Base-by-base conservation (phyloP, 345 rosid species). In the Eucalyptus grandis region DNA sequence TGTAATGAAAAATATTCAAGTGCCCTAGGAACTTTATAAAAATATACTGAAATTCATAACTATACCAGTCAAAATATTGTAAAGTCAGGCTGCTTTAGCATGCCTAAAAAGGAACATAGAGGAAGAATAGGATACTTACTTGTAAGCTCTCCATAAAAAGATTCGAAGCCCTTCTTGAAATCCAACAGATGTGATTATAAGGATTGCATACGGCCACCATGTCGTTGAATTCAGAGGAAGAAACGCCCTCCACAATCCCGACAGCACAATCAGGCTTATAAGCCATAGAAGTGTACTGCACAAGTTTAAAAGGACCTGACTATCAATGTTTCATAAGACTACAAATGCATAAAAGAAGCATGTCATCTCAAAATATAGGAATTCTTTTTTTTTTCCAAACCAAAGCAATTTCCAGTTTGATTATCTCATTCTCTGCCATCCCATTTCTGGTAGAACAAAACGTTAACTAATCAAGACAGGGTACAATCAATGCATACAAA, bases 261-360 rank as follows among this genome's bases (percentile, higher is more conserved):
- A 96, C 83, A 97, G 93, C 91, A 94, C 90, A 86, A 98, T 97
- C 88, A 98, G 92, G 89, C 98, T 96, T 91, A 96, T 94, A 83
- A 98, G 97, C 99, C 99, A 98, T 69, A 98, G 89, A 89, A 97
- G 94, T n/a, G 97, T 94, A 92, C 99, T 97, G 92, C 95, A 91
- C 16, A 53, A 88, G 90, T 30, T 81, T 43, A 5, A 89, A 60
- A 16, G 11, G 49, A 87, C 47, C 31, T 40, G 77, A 86, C 14
- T 46, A 24, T 86, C 24, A 87, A 87, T 60, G 31, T 40, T 77
- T 77, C 85, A 77, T 21, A 77, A 72, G 46, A 72, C 46, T 10
- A 72, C 27, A 72, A 72, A 40, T 21, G 47, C 85, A 40, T 30
- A 40, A 21, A 77, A 40, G 85, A 77, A 40, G 47, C 47, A 40